Evolutionary conservation across 805 yeast species (phyloP), one percentile per base, ranked within the genome.

Genomic region (Myxozyma nipponensis): DNA sequence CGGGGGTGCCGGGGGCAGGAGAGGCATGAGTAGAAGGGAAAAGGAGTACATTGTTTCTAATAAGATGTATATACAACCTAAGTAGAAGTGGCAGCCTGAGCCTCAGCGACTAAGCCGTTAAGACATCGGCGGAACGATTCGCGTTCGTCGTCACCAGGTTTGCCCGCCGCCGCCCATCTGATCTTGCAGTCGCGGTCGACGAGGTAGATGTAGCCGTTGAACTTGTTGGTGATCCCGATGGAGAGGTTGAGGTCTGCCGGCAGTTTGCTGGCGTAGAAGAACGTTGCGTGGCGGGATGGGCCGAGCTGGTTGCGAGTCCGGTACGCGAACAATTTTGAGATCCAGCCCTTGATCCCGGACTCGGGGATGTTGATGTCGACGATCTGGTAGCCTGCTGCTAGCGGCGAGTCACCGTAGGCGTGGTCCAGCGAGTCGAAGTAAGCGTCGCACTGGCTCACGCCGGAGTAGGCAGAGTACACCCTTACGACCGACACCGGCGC

Each of bases 101-200:
- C n/a, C 32, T 28, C 32, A 13, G 13, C 52, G 19, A 52, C 39
- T 4, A 52, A 49, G n/a, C 56, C 56, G 4, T 32, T 38, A 28
- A 52, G 24, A 23, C 53, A 52, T 37, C 36, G 38, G 34, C n/a
- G 28, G 18, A 52, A 45, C n/a, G 57, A 54, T 38, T 56, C 71
- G 42, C 72, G 69, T 59, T 93, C 98, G 30, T 76, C 76, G n/a
- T 76, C 79, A 15, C 75, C 74, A 1, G 95, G 84, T 36, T 76
- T 78, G 1, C 98, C 98, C 59, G 95, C 80, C 3, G 88, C 86
- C 22, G 88, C 89, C 98, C 98, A 91, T 60, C 98, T 74, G 47
- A 93, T 83, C 61, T 77, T 82, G 45, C 84, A 83, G 13, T 80
- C 72, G 15, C 72, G 73, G 63, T 93, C 98, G 32, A 93, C 76